Conservation (phyloP, 116 monocot genomes). For the Dioscorea cayenensis region DNA sequence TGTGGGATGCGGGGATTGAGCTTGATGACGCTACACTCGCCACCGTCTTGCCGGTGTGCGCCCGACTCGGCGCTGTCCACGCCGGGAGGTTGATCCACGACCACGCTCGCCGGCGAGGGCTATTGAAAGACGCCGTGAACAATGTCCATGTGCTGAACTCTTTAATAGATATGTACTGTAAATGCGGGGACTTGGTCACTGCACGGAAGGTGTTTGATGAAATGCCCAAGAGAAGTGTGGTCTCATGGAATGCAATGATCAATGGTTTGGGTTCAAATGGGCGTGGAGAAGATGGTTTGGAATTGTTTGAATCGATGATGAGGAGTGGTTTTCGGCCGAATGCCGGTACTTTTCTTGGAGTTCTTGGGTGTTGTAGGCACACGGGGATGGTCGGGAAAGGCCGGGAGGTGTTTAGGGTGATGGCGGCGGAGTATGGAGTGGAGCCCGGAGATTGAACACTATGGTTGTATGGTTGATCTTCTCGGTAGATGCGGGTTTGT, state of each 20-base stretch:
- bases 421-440: conserved; percentile 20
- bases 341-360: conserved; percentile 26
- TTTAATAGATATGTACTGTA: conserved; percentile 48
- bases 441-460: conserved; percentile 38
- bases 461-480: conserved; percentile 56
- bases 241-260: conserved; percentile 45
- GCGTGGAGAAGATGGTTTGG: conserved; percentile 12
- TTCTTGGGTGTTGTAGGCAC: conserved; percentile 35
- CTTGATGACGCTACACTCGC: conserved; percentile 42
- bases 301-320: conserved; percentile 27
- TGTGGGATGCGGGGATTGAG: conserved; percentile 13
- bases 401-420: conserved; percentile 19
- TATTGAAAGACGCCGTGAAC: conserved; percentile 1
- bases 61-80: conserved; percentile 17
- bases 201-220: conserved; percentile 21
- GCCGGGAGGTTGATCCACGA: conserved; percentile 29
- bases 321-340: conserved; percentile 12
- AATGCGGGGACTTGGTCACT: conserved; percentile 33
- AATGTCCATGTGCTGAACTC: conserved; percentile 25
- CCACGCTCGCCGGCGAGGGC: conserved; percentile 10
- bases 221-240: conserved; percentile 1
- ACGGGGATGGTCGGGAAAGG: conserved; percentile 33
- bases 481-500: conserved; percentile 32
- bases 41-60: conserved; percentile 35
- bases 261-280: conserved; percentile 31